These are phyloP conservation scores for Botrytis aclada DNA, from an alignment of 2,329 filamentous ascomycete genomes.

Conservation along the genomic window DNA sequence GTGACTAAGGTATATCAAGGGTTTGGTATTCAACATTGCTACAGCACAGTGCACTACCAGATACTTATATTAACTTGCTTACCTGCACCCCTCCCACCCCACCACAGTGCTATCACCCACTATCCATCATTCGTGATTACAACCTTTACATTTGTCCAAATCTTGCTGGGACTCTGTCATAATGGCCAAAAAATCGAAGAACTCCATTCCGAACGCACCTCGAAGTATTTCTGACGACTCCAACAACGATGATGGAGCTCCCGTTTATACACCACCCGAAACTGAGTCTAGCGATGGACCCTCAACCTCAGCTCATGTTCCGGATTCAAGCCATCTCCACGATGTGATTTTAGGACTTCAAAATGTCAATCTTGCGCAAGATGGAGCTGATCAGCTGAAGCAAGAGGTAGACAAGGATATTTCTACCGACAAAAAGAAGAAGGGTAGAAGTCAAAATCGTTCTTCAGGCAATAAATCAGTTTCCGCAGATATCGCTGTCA, in stretches of 20 bases:
- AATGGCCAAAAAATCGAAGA: constrained; percentile 3
- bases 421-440: background rate
- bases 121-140: background rate
- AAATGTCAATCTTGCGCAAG: background rate
- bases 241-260: constrained; percentile 2
- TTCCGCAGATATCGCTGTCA: background rate
- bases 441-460: background rate
- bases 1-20: background rate
- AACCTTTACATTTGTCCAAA: background rate
- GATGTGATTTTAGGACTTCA: background rate
- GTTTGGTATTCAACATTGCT: background rate
- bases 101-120: background rate
- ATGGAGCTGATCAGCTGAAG: background rate
- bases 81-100: background rate
- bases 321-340: background rate
- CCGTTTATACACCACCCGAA: constrained; percentile 13
- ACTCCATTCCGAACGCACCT: background rate
- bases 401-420: background rate
- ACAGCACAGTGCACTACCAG: background rate
- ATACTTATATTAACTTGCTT: constrained; percentile 1
- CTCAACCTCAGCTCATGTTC: background rate
- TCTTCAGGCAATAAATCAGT: background rate
- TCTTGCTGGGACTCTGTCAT: background rate
- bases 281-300: background rate
- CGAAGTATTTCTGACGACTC: background rate